Evolutionary conservation across 306 rosid genomes (phyloP), one percentile per base, ranked within the genome.

Genomic region (Cucurbita ficifolia): DNA sequence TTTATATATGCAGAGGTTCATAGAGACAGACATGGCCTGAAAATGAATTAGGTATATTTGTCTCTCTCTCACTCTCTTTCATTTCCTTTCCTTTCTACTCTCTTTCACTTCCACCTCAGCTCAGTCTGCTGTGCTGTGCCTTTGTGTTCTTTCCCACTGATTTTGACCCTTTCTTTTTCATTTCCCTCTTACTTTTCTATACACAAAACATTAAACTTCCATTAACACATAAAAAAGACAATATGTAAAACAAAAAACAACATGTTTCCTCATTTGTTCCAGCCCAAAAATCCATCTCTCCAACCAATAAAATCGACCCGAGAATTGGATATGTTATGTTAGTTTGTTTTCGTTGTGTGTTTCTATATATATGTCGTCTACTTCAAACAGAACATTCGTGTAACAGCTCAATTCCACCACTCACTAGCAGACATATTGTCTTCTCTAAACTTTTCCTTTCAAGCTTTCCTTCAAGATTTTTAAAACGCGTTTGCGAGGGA

Each of bases 41-140:
- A 64, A 18, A 68, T 68, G 55, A 68, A 68, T 68, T 11, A 46
- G 73, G 73, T 68, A 68, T 68, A 68, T 68, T 68, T 68, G 73
- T 68, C 73, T 68, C 55, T 68, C 73, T 68, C 55, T n/a, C n/a
- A 22, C 33, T 29, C 33, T 69, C 73, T 43, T 43, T 43, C 42
- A 33, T 10, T 6, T 64, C 50, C 45, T 63, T 62, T 38, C 62
- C 35, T 67, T 67, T 64, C 17, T 61, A 61, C 21, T 29, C 21
- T 60, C 10, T 12, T 62, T 64, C 52, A 65, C 53, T 39, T 64
- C 12, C 68, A 58, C 22, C 48, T 8, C 68, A 58, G 13, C 48
- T 8, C 68, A 36, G 8, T 62, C 24, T 62, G 29, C 70, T 62
- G 10, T 40, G 9, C 1, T 64, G 10, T 55, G 60, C 18, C 54